Conservation (phyloP, 129 eudicot genomes). For the Cynara cardunculus region DNA sequence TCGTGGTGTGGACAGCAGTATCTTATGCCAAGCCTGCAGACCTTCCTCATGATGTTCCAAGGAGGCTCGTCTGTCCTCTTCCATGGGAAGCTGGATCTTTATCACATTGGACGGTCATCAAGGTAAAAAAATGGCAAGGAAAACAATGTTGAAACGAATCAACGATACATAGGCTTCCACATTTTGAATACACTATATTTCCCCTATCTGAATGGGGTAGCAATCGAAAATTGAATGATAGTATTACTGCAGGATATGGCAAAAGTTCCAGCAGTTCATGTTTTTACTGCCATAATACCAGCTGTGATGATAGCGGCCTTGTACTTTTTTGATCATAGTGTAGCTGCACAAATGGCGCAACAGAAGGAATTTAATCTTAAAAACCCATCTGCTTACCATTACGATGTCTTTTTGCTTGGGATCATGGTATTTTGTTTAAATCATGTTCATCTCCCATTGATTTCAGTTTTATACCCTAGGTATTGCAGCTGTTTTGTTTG, state of each 20-base stretch:
- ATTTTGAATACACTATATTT: background rate
- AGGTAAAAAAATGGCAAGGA: slow-evolving; percentile 32
- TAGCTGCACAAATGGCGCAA: slow-evolving; percentile 96
- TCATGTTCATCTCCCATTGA: background rate
- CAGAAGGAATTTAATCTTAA: slow-evolving; percentile 87
- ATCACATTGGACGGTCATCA: slow-evolving; percentile 73
- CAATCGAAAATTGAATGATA: background rate
- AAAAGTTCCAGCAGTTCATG: slow-evolving; percentile 60
- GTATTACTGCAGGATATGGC: slow-evolving; percentile 70
- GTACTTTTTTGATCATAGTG: slow-evolving; percentile 98
- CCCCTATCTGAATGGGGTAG: background rate
- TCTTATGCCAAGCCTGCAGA: slow-evolving; percentile 61
- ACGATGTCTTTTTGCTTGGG: slow-evolving; percentile 81
- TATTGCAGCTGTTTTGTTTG: background rate
- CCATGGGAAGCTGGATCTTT: slow-evolving; percentile 82
- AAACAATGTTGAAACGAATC: background rate
- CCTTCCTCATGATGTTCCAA: slow-evolving; percentile 68
- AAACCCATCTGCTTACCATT: slow-evolving; percentile 90
- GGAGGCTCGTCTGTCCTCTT: slow-evolving; percentile 74
- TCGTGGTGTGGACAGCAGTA: slow-evolving; percentile 73
- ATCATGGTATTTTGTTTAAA: slow-evolving; percentile 56
- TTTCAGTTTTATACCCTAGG: background rate
- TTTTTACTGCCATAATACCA: slow-evolving; percentile 77
- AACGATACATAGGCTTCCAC: background rate
- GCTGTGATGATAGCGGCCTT: slow-evolving; percentile 92